Percentiles rank a stretch among this genome's conserved stretches.
phyloP scores from a whole-genome alignment of 495 filamentous ascomycete species.

The Geoglossum glabrum region DNA sequence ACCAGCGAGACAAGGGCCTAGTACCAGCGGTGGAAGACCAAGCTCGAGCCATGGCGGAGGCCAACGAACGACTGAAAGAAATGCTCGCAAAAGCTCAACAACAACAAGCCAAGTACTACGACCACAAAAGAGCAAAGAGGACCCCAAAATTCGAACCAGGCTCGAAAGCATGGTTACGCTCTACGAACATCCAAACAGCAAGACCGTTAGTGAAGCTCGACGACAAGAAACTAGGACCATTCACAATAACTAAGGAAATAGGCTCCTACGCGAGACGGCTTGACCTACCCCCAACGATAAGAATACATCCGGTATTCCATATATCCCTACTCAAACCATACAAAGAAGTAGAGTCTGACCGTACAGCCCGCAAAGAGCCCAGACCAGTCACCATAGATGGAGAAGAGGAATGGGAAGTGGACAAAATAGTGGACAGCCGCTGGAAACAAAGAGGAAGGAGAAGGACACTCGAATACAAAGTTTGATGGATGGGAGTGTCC shows the following conservation, averaged over 20 bases:
- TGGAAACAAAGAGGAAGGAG: no score
- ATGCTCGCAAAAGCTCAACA: background rate
- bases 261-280: background rate
- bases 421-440: background rate
- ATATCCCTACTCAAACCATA: constrained; percentile 6
- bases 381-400: background rate
- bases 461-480: no score
- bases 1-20: background rate
- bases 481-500: no score
- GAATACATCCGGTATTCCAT: constrained; percentile 8
- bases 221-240: background rate
- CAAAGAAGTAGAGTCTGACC: background rate
- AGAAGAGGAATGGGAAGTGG: background rate
- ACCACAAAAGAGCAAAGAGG: background rate
- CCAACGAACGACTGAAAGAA: background rate
- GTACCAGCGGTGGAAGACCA: background rate
- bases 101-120: constrained; percentile 1
- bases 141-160: background rate
- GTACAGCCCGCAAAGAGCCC: background rate
- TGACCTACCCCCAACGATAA: constrained; percentile 4
- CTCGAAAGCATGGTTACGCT: background rate
- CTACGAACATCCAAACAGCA: background rate
- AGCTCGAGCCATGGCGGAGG: background rate
- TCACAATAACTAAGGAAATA: background rate
- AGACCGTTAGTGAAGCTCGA: background rate